A percentile compares a stretch with the other conserved stretches of the same genome.
Conservation (phyloP, 2,329 filamentous ascomycete species). For the Aspergillus felis region DNA sequence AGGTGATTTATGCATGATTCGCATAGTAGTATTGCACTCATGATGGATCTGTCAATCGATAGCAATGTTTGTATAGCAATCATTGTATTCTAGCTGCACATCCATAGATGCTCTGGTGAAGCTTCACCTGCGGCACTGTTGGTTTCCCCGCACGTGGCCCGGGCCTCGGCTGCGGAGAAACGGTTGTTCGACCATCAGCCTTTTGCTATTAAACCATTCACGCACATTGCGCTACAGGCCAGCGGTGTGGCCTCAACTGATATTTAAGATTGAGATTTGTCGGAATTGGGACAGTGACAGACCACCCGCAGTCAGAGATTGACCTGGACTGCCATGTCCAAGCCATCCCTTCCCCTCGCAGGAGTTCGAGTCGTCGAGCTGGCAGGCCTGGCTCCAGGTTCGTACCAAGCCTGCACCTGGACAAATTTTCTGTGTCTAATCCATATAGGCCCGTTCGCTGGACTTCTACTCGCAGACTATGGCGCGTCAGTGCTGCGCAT, state of each 20-base stretch:
- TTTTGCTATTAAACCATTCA: background rate
- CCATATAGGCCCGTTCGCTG: conserved; percentile 74
- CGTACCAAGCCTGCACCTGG: conserved; percentile 1
- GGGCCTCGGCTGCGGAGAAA: conserved; percentile 21
- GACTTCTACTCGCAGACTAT: conserved; percentile 82
- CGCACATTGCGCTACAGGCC: background rate
- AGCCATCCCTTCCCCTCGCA: conserved; percentile 52
- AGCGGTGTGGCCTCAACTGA: background rate
- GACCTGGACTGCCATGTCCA: conserved; percentile 12
- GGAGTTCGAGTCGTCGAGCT: conserved; percentile 64
- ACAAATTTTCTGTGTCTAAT: conserved; percentile 3
- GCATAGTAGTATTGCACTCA: background rate
- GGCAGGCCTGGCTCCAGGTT: conserved; percentile 63
- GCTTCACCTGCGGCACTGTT: background rate
- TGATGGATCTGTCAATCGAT: background rate
- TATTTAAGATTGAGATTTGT: background rate
- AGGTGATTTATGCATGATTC: background rate
- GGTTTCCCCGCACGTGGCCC: conserved; percentile 18
- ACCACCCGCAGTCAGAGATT: background rate
- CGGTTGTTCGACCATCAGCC: background rate
- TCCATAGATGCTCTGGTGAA: background rate
- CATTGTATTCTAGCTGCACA: background rate
- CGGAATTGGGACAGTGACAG: too few species aligned
- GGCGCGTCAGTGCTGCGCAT: conserved; percentile 84
- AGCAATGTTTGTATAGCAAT: background rate